Evolutionary conservation across 2,329 filamentous ascomycete genomes (phyloP), one percentile per base, ranked within the genome.

Genomic region (Talaromyces marneffei): DNA sequence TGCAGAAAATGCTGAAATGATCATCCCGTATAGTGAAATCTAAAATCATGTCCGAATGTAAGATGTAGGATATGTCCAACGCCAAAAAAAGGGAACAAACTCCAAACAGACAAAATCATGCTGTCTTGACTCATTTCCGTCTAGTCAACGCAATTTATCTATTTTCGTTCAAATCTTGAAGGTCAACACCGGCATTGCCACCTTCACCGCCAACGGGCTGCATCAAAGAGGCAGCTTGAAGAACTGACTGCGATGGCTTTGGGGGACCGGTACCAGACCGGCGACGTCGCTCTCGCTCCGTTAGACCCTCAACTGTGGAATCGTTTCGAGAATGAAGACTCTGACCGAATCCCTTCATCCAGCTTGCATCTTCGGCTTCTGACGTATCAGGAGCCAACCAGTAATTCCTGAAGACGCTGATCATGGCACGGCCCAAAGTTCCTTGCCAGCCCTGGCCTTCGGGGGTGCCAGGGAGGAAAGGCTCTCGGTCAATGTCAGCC

Each of bases 371-470:
- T 59, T 84, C 77, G 63, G 85, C 85, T 63, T 77, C 75, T 9
- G 62, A 14, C n/a, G 29, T n/a, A 29, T 64, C 59, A 2, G 62
- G 16, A 33, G 89, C 89, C 16, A 96, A 79, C 92, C 92, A 97
- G 78, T 95, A 97, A 61, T 81, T 82, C 66, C 84, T 84, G 40
- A 89, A 89, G 25, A 91, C 80, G 9, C 82, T 82, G 29, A 96
- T 82, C 89, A 97, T 90, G 33, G 83, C 71, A 57, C 92, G 83
- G n/a, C 92, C 92, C 10, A 95, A 70, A 68, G 85, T 87, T 35
- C 92, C 92, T 72, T 83, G 83, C 85, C 89, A 92, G 18, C 92
- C 92, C 64, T 88, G 82, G 10, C 91, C 91, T 60, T 90, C 87
- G n/a, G 87, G 85, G 48, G 85, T 83, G 57, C 84, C 85, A 33